Percentiles rank a stretch among this genome's conserved stretches.
Evolutionary conservation across 208 protist species (phyloP).

Genomic region (Crithidia brevicula): DNA sequence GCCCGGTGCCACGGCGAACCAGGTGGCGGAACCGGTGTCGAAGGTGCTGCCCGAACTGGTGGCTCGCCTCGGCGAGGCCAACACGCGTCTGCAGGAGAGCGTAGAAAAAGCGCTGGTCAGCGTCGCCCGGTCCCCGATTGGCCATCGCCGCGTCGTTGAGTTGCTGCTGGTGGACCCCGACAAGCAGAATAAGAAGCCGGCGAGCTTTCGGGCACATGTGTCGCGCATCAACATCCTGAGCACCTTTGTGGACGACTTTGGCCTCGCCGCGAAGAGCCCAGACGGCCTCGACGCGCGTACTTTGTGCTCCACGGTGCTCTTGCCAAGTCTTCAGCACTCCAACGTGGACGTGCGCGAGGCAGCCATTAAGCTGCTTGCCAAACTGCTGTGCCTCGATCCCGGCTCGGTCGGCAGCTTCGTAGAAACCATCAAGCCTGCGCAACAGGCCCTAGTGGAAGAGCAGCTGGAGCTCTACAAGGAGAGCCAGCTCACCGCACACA

Average conservation of each 20-base stretch:
- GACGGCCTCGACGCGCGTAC: slow-evolving; percentile 53
- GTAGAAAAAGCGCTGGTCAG: slow-evolving; percentile 52
- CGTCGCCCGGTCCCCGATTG: slow-evolving; percentile 53
- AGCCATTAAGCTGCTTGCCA: slow-evolving; percentile 73
- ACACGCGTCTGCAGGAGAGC: slow-evolving; percentile 73
- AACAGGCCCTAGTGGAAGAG: slow-evolving; percentile 76
- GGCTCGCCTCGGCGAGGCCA: slow-evolving; percentile 73
- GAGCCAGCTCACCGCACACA: slow-evolving; percentile 8
- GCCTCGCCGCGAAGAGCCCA: slow-evolving; percentile 33
- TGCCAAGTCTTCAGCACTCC: slow-evolving; percentile 76
- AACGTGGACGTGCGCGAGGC: slow-evolving; percentile 81
- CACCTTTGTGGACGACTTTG: slow-evolving; percentile 76
- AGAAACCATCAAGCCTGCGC: slow-evolving; percentile 71
- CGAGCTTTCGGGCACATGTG: slow-evolving; percentile 57
- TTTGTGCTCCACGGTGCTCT: slow-evolving; percentile 60
- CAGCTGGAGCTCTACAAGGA: slow-evolving; percentile 48
- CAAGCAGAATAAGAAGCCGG: slow-evolving; percentile 64
- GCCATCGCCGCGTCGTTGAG: slow-evolving; percentile 58
- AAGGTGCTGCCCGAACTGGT: slow-evolving; percentile 59
- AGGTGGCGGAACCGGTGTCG: slow-evolving; percentile 28
- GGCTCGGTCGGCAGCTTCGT: slow-evolving; percentile 33
- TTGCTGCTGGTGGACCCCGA: slow-evolving; percentile 65
- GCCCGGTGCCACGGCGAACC: slow-evolving; percentile 25
- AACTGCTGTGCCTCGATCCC: slow-evolving; percentile 54
- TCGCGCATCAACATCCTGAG: slow-evolving; percentile 72